A percentile compares a stretch with the other conserved stretches of the same genome.
Evolutionary conservation across 345 rosid species (phyloP).

Genomic region (Cardamine occulta): DNA sequence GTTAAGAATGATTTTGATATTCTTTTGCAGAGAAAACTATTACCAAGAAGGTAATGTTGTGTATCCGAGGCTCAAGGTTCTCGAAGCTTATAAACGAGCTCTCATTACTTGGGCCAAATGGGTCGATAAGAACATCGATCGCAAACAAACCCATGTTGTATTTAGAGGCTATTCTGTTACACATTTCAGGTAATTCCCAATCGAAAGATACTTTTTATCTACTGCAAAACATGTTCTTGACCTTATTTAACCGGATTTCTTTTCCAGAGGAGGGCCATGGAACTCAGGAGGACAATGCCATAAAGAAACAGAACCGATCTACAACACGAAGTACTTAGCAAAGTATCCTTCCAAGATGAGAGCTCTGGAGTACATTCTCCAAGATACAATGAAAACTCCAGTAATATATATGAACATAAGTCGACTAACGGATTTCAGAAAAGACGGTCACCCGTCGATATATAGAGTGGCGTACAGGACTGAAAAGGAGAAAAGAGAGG

Average conservation of each 20-base stretch:
- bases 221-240: background rate
- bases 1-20: slow-evolving; percentile 17
- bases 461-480: slow-evolving; percentile 64
- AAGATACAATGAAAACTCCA: slow-evolving; percentile 60
- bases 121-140: slow-evolving; percentile 69
- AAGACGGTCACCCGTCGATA: slow-evolving; percentile 87
- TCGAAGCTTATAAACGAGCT: slow-evolving; percentile 80
- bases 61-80: slow-evolving; percentile 73
- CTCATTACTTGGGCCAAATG: slow-evolving; percentile 87
- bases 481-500: slow-evolving; percentile 51
- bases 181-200: slow-evolving; percentile 65
- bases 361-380: slow-evolving; percentile 62
- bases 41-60: slow-evolving; percentile 86
- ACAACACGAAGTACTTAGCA: slow-evolving; percentile 50
- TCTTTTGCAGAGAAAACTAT: slow-evolving; percentile 63
- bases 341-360: slow-evolving; percentile 89
- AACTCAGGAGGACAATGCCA: slow-evolving; percentile 90
- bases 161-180: slow-evolving; percentile 86
- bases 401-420: slow-evolving; percentile 76
- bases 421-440: slow-evolving; percentile 74
- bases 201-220: background rate
- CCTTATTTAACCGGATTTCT: background rate
- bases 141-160: slow-evolving; percentile 57
- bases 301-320: slow-evolving; percentile 76
- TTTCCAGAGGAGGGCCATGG: slow-evolving; percentile 83